These are phyloP conservation scores for Pythium angustatum DNA, from an alignment of 352 stramenopile species.

Conservation along the genomic window DNA sequence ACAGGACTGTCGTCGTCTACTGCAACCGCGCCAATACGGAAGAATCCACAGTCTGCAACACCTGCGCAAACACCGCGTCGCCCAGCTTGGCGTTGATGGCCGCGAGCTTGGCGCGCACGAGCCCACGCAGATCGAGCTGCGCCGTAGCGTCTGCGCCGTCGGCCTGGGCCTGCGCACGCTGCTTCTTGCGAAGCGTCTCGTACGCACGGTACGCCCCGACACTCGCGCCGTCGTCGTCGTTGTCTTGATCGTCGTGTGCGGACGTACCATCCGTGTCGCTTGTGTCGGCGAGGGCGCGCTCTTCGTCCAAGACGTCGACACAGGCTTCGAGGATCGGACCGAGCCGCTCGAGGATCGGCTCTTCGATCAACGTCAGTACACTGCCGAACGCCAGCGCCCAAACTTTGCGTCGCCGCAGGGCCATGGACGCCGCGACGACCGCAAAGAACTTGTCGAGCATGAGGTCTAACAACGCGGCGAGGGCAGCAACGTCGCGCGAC, in stretches of 20 bases:
- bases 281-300: slow-evolving; percentile 33
- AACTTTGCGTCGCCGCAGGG: slow-evolving; percentile 56
- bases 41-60: slow-evolving; percentile 60
- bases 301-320: slow-evolving; percentile 70
- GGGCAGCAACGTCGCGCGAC: slow-evolving; percentile 32
- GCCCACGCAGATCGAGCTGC: slow-evolving; percentile 44
- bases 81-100: slow-evolving; percentile 47
- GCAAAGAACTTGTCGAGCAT: slow-evolving; percentile 79
- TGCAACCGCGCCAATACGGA: slow-evolving; percentile 62
- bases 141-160: slow-evolving; percentile 39
- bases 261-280: neutral
- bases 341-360: slow-evolving; percentile 50
- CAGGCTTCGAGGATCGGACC: slow-evolving; percentile 70
- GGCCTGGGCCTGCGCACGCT: slow-evolving; percentile 26
- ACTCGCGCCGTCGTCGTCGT: slow-evolving; percentile 41
- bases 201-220: slow-evolving; percentile 59
- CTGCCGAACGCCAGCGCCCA: slow-evolving; percentile 65
- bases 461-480: slow-evolving; percentile 51
- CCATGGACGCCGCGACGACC: slow-evolving; percentile 59
- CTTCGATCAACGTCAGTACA: slow-evolving; percentile 37
- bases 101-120: slow-evolving; percentile 43
- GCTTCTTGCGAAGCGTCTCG: slow-evolving; percentile 36
- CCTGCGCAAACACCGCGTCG: slow-evolving; percentile 41
- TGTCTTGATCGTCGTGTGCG: slow-evolving; percentile 21
- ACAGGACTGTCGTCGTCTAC: too few relatives aligned